Evolutionary conservation across 1,284 basidiomycete genomes (phyloP).

Genomic region (Blastosporella zonata): DNA sequence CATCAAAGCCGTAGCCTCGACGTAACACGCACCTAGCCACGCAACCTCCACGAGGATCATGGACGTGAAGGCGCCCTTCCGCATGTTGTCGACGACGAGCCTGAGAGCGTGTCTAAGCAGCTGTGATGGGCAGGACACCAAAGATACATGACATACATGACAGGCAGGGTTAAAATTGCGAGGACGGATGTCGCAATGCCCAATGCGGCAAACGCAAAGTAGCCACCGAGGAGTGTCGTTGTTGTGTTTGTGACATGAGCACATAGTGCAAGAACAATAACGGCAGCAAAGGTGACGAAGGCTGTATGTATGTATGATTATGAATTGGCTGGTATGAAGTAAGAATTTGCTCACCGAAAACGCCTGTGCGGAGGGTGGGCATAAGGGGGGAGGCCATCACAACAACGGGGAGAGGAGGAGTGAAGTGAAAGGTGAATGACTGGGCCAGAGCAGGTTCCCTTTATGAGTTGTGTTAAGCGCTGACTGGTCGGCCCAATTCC

Average conservation of each 20-base stretch:
- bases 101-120: constrained; percentile 23
- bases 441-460: background rate
- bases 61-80: constrained; percentile 42
- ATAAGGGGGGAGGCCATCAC: constrained; percentile 14
- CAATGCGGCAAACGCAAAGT: constrained; percentile 36
- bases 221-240: constrained; percentile 16
- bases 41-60: constrained; percentile 41
- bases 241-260: constrained; percentile 27
- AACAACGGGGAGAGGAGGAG: background rate
- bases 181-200: constrained; percentile 42
- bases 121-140: background rate
- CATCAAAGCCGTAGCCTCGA: background rate
- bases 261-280: constrained; percentile 27
- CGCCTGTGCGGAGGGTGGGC: constrained; percentile 13
- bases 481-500: background rate
- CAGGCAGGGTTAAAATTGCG: constrained; percentile 41
- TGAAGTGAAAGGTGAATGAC: background rate
- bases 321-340: background rate
- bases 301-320: constrained; percentile 19
- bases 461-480: background rate
- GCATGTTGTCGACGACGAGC: constrained; percentile 37
- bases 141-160: constrained; percentile 38
- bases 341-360: constrained; percentile 14
- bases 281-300: constrained; percentile 21
- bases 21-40: constrained; percentile 36